Percentiles rank a stretch among this genome's conserved stretches.
These are phyloP conservation scores for Pythium rhizo-oryzae DNA, from an alignment of 352 stramenopile genomes.

Conservation along the genomic window DNA sequence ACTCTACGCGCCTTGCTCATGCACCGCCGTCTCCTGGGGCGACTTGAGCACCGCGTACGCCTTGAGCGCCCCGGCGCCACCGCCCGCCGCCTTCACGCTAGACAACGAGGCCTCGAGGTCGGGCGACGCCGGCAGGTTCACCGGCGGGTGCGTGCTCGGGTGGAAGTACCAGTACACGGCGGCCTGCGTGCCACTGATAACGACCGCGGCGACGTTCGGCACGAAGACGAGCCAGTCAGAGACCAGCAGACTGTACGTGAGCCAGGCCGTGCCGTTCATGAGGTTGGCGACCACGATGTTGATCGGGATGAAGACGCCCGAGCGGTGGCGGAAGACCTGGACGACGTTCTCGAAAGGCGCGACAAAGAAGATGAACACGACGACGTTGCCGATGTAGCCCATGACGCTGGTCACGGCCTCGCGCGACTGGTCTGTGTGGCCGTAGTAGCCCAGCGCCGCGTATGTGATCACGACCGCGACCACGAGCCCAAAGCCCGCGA, in stretches of 20 bases:
- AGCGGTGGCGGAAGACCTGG: constrained; percentile 24
- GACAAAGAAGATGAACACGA: constrained; percentile 52
- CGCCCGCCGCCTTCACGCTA: too few relatives aligned
- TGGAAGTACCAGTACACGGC: constrained; percentile 51
- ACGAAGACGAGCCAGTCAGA: constrained; percentile 58
- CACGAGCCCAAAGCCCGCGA: constrained; percentile 25
- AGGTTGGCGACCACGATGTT: constrained; percentile 44
- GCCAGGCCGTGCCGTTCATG: constrained; percentile 51
- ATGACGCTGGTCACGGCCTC: constrained; percentile 35
- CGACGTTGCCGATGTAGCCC: constrained; percentile 43
- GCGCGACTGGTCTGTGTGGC: constrained; percentile 34
- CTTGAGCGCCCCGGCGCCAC: background rate
- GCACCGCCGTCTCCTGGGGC: too few relatives aligned
- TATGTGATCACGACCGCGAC: constrained; percentile 39
- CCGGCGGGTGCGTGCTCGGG: constrained; percentile 22
- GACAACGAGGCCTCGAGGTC: constrained; percentile 5
- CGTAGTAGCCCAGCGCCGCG: constrained; percentile 36
- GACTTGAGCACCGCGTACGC: background rate
- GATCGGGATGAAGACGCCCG: constrained; percentile 48
- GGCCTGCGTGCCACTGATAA: constrained; percentile 38
- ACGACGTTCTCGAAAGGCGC: constrained; percentile 51
- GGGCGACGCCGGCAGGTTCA: background rate
- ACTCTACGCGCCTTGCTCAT: too few relatives aligned
- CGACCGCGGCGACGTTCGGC: constrained; percentile 43
- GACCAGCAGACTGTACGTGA: constrained; percentile 46